Conservation (phyloP, 331 rosid species). For the Phaseolus coccineus region DNA sequence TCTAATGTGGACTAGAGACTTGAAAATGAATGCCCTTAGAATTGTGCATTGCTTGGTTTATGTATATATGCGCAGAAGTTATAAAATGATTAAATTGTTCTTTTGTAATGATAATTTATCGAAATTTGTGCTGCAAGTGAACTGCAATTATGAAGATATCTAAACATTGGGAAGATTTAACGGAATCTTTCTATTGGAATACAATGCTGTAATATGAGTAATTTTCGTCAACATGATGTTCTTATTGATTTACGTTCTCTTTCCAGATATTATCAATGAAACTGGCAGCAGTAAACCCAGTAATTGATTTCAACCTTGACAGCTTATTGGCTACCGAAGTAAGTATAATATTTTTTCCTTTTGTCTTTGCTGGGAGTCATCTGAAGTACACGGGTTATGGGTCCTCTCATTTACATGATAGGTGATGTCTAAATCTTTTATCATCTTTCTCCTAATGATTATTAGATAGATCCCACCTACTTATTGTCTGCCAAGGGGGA, state of each 20-base stretch:
- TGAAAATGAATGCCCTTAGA: constrained; percentile 24
- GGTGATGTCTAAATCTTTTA: background rate
- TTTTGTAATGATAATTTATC: constrained; percentile 4
- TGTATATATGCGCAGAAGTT: constrained; percentile 6
- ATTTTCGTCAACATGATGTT: constrained; percentile 41
- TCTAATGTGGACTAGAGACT: constrained; percentile 29
- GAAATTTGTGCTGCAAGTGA: constrained; percentile 20
- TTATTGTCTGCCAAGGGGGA: background rate
- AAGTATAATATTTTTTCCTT: constrained; percentile 47
- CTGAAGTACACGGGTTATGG: background rate
- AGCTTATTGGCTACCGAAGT: constrained; percentile 81
- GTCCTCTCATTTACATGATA: background rate
- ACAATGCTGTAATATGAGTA: constrained; percentile 22
- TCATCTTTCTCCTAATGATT: background rate
- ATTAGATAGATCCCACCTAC: background rate
- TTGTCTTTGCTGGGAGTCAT: constrained; percentile 31
- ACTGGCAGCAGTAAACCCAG: constrained; percentile 90
- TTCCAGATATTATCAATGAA: constrained; percentile 96
- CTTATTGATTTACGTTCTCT: constrained; percentile 42
- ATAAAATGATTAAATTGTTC: constrained; percentile 8
- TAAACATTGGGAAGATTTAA: constrained; percentile 38
- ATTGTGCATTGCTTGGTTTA: constrained; percentile 20
- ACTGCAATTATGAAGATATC: constrained; percentile 6
- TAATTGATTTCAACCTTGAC: constrained; percentile 86
- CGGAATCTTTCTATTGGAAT: constrained; percentile 38